Evolutionary conservation across 805 yeast genomes (phyloP), one percentile per base, ranked within the genome.

Genomic region (Candida caryicola): DNA sequence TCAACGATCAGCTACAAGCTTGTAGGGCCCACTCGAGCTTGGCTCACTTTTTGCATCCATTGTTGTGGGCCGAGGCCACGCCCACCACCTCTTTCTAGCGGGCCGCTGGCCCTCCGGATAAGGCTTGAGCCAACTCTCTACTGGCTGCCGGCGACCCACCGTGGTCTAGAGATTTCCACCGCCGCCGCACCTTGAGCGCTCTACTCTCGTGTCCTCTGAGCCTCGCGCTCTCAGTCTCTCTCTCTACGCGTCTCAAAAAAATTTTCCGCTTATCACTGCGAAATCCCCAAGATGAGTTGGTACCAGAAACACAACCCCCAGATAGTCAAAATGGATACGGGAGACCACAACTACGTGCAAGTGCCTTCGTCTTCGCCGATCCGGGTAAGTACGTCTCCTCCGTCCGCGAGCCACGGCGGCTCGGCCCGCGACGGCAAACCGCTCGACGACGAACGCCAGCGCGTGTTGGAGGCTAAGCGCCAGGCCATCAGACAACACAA

Each of bases 311-410:
- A 49, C 16, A 41, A 37, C 29, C 45, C 54, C 6, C 41, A 50
- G 14, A 43, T 51, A n/a, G 16, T 18, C 29, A 14, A 13, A 15
- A 23, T 27, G 23, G 19, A 28, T 29, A 18, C 19, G 5, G 21
- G 27, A 14, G 29, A 33, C 17, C 40, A 45, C 12, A 43, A 40
- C 39, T 53, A 57, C 36, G 47, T 69, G 15, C 73, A 69, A 49
- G 73, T 69, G 5, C 73, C 73, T 3, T 54, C 64, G 35, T 62
- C 69, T 23, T 64, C 71, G 17, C 74, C 74, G 12, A 59, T 68
- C 10, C 34, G 43, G 21, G 53, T 63, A 14, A 45, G 50, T 18
- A 45, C 62, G 14, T 55, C 66, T 4, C 66, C 69, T 4, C 40
- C 37, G n/a, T 9, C 34, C 10, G 34, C 27, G 10, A n/a, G 29